phyloP scores from a whole-genome alignment of 257 asterid species.

The Verbascum thapsus region DNA sequence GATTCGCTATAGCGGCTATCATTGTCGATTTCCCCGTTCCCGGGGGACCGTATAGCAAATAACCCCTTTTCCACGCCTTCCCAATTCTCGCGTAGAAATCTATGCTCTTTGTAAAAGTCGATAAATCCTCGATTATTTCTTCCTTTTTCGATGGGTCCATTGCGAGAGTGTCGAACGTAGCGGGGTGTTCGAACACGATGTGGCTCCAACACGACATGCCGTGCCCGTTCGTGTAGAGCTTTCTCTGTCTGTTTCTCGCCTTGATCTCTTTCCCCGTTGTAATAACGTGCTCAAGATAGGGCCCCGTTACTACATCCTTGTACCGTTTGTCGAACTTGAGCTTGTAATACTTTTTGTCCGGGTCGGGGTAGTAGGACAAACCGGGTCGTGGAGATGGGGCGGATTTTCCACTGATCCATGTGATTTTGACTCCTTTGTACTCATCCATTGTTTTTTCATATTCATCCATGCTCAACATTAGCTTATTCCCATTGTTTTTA shows the following conservation, averaged over 20 bases:
- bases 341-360: slow-evolving; percentile 38
- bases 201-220: slow-evolving; percentile 38
- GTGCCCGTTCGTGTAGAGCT: slow-evolving; percentile 40
- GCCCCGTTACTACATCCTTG: slow-evolving; percentile 36
- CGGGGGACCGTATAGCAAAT: slow-evolving; percentile 41
- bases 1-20: slow-evolving; percentile 50
- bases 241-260: slow-evolving; percentile 33
- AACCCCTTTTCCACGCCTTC: slow-evolving; percentile 52
- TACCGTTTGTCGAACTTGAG: slow-evolving; percentile 36
- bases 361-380: slow-evolving; percentile 25
- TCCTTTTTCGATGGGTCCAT: slow-evolving; percentile 38
- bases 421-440: slow-evolving; percentile 39
- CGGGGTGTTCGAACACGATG: slow-evolving; percentile 43
- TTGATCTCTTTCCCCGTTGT: slow-evolving; percentile 35
- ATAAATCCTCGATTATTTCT: slow-evolving; percentile 38
- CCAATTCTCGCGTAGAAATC: slow-evolving; percentile 46
- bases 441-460: slow-evolving; percentile 39
- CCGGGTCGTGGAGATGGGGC: slow-evolving; percentile 9
- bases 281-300: slow-evolving; percentile 40
- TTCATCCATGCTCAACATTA: slow-evolving; percentile 55
- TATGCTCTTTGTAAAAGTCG: slow-evolving; percentile 37
- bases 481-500: slow-evolving; percentile 33
- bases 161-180: slow-evolving; percentile 39
- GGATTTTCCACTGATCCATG: slow-evolving; percentile 42
- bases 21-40: slow-evolving; percentile 48